Evolutionary conservation across 164 flowering plant species (phyloP).

Genomic region (Akebia trifoliata): DNA sequence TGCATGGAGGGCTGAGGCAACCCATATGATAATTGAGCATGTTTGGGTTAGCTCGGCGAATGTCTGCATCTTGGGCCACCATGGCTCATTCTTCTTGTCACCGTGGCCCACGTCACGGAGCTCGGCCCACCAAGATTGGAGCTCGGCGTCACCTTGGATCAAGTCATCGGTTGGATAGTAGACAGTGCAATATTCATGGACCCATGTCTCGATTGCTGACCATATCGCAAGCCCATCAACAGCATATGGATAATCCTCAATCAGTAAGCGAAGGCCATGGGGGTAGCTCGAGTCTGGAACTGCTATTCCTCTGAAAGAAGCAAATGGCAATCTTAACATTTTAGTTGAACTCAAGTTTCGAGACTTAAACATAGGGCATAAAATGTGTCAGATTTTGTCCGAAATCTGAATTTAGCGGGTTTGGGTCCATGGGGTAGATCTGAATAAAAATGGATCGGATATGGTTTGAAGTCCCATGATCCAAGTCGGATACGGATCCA

Average conservation of each 20-base stretch:
- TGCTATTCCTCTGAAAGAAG: conserved; percentile 64
- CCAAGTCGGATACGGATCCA: too few relatives aligned
- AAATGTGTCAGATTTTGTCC: too few relatives aligned
- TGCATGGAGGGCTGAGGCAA: conserved; percentile 92
- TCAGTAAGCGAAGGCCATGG: conserved; percentile 59
- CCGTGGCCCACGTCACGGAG: conserved; percentile 69
- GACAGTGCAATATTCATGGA: conserved; percentile 56
- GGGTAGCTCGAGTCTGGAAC: conserved; percentile 46
- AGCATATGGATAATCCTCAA: conserved; percentile 85
- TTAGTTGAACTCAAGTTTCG: not conserved
- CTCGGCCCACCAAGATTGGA: conserved; percentile 85
- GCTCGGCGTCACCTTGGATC: conserved; percentile 53
- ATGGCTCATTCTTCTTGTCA: conserved; percentile 60
- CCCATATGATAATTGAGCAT: conserved; percentile 76
- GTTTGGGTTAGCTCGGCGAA: conserved; percentile 40
- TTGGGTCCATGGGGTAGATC: too few relatives aligned
- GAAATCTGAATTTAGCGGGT: too few relatives aligned
- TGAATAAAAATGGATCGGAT: too few relatives aligned
- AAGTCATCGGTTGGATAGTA: conserved; percentile 53
- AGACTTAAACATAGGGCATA: too few relatives aligned
- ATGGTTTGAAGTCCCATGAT: too few relatives aligned
- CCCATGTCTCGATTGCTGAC: conserved; percentile 82
- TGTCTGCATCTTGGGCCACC: conserved; percentile 78
- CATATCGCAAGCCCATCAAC: conserved; percentile 90
- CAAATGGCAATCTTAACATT: not conserved